phyloP scores from a whole-genome alignment of 140 eudicot species.

The Erigeron philadelphicus region DNA sequence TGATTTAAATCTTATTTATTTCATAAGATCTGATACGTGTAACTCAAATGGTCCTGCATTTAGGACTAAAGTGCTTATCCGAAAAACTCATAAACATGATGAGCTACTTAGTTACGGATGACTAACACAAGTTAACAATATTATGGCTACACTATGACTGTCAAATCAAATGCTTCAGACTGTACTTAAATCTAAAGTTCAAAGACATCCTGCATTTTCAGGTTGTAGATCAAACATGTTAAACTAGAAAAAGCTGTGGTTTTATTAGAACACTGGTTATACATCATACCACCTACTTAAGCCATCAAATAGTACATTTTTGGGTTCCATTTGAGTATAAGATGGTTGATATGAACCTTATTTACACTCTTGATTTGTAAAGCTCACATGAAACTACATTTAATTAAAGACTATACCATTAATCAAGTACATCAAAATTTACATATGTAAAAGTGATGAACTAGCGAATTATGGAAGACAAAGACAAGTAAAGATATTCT shows the following conservation, averaged over 20 bases:
- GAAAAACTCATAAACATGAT: not conserved
- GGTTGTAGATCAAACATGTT: not conserved
- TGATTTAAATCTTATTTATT: not conserved
- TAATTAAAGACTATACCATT: not conserved
- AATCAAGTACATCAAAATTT: not conserved
- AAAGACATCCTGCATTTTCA: slow-evolving; percentile 18
- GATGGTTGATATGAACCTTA: too few relatives aligned
- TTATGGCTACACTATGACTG: not conserved
- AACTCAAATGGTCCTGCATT: not conserved
- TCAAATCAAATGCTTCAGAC: not conserved
- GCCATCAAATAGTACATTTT: too few relatives aligned
- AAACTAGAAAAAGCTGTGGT: not conserved
- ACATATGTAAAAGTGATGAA: not conserved
- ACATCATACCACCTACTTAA: too few relatives aligned
- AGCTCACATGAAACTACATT: not conserved
- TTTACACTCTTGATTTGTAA: not conserved
- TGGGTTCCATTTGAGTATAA: not conserved
- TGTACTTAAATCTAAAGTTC: not conserved
- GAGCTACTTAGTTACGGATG: not conserved
- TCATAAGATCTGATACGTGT: not conserved
- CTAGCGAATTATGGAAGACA: not conserved
- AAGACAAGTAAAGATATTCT: too few relatives aligned
- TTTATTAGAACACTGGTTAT: not conserved
- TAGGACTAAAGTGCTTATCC: not conserved
- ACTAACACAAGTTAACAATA: not conserved